phyloP scores from a whole-genome alignment of 2,329 filamentous ascomycete species.

The Ophiostoma populinum region DNA sequence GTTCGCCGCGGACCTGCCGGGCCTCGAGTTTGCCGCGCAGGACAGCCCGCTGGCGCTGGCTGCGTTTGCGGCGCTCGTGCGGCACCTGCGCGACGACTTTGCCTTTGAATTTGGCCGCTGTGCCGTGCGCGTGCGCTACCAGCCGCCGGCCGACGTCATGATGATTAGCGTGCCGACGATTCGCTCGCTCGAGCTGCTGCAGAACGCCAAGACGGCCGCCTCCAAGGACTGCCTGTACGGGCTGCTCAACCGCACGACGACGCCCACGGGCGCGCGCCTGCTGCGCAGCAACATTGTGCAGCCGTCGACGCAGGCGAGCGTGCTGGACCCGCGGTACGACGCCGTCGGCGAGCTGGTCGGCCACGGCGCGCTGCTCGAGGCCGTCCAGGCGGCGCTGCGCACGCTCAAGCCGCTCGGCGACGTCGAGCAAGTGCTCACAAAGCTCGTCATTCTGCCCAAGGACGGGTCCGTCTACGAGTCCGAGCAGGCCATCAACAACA shows the following conservation, averaged over 20 bases:
- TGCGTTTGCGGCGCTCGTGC: slow-evolving; percentile 67
- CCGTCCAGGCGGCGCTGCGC: slow-evolving; percentile 33
- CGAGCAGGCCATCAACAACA: slow-evolving; percentile 71
- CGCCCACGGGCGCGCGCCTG: slow-evolving; percentile 75
- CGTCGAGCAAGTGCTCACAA: slow-evolving; percentile 62
- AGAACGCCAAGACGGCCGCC: slow-evolving; percentile 62
- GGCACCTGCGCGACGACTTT: slow-evolving; percentile 59
- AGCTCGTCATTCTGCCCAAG: slow-evolving; percentile 58
- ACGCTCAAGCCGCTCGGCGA: slow-evolving; percentile 51
- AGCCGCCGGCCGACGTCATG: slow-evolving; percentile 83
- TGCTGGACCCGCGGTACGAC: slow-evolving; percentile 58
- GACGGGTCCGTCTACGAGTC: slow-evolving; percentile 47
- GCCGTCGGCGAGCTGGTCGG: slow-evolving; percentile 67
- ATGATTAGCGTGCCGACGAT: slow-evolving; percentile 88
- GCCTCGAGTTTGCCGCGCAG: slow-evolving; percentile 59
- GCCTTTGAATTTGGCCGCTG: slow-evolving; percentile 54
- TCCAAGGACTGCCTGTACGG: slow-evolving; percentile 75
- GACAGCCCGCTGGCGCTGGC: slow-evolving; percentile 80
- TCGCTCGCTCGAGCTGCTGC: slow-evolving; percentile 71
- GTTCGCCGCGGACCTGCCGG: slow-evolving; percentile 61
- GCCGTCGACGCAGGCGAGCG: slow-evolving; percentile 53
- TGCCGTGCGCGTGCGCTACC: slow-evolving; percentile 71
- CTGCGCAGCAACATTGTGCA: slow-evolving; percentile 78
- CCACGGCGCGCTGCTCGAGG: slow-evolving; percentile 72
- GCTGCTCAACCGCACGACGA: slow-evolving; percentile 66